Percentiles rank a stretch among this genome's conserved stretches.
phyloP scores from a whole-genome alignment of 768 basidiomycete species.

The Crepidotus variabilis region DNA sequence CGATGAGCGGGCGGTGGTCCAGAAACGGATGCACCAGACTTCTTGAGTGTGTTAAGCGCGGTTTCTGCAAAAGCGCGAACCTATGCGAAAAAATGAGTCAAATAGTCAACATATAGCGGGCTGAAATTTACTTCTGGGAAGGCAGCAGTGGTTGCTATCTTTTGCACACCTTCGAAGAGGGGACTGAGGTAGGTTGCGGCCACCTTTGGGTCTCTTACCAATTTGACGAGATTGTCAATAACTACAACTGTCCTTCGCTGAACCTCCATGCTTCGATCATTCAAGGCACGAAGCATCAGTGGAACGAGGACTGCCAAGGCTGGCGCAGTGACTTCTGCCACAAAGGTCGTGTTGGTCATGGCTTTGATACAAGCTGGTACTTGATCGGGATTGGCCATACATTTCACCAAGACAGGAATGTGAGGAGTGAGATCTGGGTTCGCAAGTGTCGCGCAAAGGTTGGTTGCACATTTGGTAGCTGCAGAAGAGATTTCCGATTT shows the following conservation, averaged over 20 bases:
- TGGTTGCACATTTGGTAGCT: constrained; percentile 85
- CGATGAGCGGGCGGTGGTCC: constrained; percentile 68
- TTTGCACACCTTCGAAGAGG: constrained; percentile 87
- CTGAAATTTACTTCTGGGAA: constrained; percentile 78
- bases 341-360: constrained; percentile 92
- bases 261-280: constrained; percentile 95
- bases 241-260: constrained; percentile 93
- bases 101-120: background rate
- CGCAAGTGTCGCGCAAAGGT: constrained; percentile 85
- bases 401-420: constrained; percentile 85
- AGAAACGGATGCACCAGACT: constrained; percentile 77
- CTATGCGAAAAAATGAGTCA: constrained; percentile 27
- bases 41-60: constrained; percentile 74
- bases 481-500: constrained; percentile 89
- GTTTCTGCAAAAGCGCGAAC: constrained; percentile 90
- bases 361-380: constrained; percentile 94
- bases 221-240: constrained; percentile 94
- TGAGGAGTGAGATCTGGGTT: constrained; percentile 92
- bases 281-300: constrained; percentile 83
- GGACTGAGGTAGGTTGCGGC: constrained; percentile 86
- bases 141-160: constrained; percentile 85
- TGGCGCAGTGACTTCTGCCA: constrained; percentile 95
- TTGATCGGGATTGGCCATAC: constrained; percentile 87
- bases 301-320: constrained; percentile 95
- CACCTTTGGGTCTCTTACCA: constrained; percentile 86